A percentile compares a stretch with the other conserved stretches of the same genome.
Evolutionary conservation across 129 eudicot genomes (phyloP).

Genomic region (Lactuca saligna): DNA sequence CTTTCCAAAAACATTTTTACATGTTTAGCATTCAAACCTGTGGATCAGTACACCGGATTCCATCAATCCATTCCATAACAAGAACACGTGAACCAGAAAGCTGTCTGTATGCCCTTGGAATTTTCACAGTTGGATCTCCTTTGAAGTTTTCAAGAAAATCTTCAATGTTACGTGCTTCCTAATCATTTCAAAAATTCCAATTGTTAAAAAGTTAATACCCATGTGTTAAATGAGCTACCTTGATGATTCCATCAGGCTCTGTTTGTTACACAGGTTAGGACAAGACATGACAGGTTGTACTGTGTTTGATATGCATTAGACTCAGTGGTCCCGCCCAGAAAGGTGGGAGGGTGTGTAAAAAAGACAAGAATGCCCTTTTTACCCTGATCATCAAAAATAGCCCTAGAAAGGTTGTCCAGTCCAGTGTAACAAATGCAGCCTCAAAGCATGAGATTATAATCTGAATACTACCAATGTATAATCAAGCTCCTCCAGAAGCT

Average conservation of each 20-base stretch:
- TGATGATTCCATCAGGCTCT: no score
- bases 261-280: no score
- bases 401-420: no score
- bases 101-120: constrained; percentile 81
- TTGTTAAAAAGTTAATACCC: constrained; percentile 1
- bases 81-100: constrained; percentile 93
- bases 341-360: neutral
- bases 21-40: constrained; percentile 48
- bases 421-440: neutral
- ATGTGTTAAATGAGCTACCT: no score
- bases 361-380: no score
- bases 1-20: neutral
- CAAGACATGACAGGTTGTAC: no score
- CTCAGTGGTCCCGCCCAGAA: no score
- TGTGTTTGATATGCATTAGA: no score
- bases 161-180: constrained; percentile 99
- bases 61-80: constrained; percentile 99
- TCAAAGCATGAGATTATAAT: neutral
- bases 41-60: constrained; percentile 96
- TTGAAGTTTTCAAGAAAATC: constrained; percentile 92
- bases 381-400: no score
- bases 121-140: constrained; percentile 94
- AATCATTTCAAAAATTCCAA: constrained; percentile 14
- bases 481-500: constrained; percentile 99
- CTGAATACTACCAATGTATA: constrained; percentile 81